Base-by-base conservation (phyloP, 176 grass and related monocot genomes). In the Carex parvula region DNA sequence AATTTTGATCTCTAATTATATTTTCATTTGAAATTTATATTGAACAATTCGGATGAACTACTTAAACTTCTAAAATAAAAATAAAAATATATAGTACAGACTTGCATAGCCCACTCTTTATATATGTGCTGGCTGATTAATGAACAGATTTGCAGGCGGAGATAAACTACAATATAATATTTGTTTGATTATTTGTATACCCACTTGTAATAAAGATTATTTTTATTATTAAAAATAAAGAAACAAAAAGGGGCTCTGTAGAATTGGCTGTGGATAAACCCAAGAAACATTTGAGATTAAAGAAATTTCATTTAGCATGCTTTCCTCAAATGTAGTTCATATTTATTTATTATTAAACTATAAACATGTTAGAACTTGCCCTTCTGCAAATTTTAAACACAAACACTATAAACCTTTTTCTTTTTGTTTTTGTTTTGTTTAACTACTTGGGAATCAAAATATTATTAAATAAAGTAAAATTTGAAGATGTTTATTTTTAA, bases 21-120 rank as follows among this genome's bases (percentile, higher is more conserved):
- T 48, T 48, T 48, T 48, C 2, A 48, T 11, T 11, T 48, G 2
- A 1, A 48, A 0, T 2, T 48, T 1, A 48, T 46, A 0, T 46
- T 46, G 1, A 48, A 2, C 1, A 0, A 2, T 48, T 48, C 1
- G 1, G 1, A 48, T 10, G 0, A 2, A 48, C 1, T 48, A 1
- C 2, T 48, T 48, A 10, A 48, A 48, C 2, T 48, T 48, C 1
- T 8, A 9, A 48, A 48, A 48, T 48, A 10, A 10, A 10, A 10
- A 48, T 48, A 46, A 26, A 26, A 26, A 26, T 26, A 26, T 26
- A 26, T 46, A 46, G 42, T 35, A 4, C 39, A 42, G 39, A 42
- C 6, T 46, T 9, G 7, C 26, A 26, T 26, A 26, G 0, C 26
- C 26, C 1, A 35, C 42, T 8, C 42, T 46, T 8, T 58, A 5